Evolutionary conservation across 495 filamentous ascomycete genomes (phyloP).

Genomic region (Annulohypoxylon bovei): DNA sequence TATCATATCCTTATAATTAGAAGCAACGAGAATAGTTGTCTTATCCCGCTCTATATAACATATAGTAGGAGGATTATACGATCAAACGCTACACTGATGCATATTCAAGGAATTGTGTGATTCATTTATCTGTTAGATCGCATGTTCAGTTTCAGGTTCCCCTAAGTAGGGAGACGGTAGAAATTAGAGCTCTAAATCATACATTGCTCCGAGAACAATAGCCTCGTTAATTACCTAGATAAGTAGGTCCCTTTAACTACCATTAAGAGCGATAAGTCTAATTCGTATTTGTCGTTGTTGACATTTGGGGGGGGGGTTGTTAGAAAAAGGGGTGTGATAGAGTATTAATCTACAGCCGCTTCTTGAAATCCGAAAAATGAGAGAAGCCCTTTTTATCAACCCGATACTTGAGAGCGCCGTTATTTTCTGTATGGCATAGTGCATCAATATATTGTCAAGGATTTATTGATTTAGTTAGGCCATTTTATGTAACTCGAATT

Average conservation of each 20-base stretch:
- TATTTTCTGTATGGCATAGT: too few relatives aligned
- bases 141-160: background rate
- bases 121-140: too few relatives aligned
- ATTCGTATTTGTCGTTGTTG: background rate
- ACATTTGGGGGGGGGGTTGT: background rate
- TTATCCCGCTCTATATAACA: slow-evolving; percentile 4
- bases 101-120: background rate
- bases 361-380: too few relatives aligned
- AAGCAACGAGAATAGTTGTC: background rate
- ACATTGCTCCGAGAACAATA: background rate
- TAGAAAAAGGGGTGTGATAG: background rate
- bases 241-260: background rate
- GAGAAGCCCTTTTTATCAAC: background rate
- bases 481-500: too few relatives aligned
- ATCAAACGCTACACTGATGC: too few relatives aligned
- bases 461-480: too few relatives aligned
- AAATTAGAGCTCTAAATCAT: background rate
- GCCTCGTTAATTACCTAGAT: too few relatives aligned
- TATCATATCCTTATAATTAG: background rate
- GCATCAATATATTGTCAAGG: too few relatives aligned
- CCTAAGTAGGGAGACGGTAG: background rate
- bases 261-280: background rate
- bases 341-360: too few relatives aligned
- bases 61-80: background rate
- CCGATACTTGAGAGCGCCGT: too few relatives aligned